A percentile compares a stretch with the other conserved stretches of the same genome.
Conservation (phyloP, 1,284 basidiomycete genomes). For the Ustilago crameri region DNA sequence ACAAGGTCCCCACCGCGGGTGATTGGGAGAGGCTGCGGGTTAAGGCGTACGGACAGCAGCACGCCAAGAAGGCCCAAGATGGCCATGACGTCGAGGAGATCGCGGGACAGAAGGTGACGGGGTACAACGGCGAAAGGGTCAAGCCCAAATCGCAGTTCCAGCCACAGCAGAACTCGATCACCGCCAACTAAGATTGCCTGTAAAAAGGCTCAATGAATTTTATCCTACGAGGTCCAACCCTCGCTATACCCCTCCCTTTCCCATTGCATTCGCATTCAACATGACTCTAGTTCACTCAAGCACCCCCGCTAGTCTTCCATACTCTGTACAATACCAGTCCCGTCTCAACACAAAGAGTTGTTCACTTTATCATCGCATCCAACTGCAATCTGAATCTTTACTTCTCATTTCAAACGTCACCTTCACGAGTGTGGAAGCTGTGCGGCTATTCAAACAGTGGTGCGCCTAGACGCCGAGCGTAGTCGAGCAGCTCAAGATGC, state of each 20-base stretch:
- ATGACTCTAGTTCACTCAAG: slow-evolving; percentile 9
- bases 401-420: not conserved
- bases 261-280: slow-evolving; percentile 30
- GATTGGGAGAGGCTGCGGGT: slow-evolving; percentile 65
- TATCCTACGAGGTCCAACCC: slow-evolving; percentile 35
- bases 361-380: slow-evolving; percentile 26
- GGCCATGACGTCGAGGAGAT: slow-evolving; percentile 65
- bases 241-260: slow-evolving; percentile 23
- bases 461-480: slow-evolving; percentile 8
- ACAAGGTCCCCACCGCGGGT: slow-evolving; percentile 59
- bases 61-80: slow-evolving; percentile 60
- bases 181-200: slow-evolving; percentile 17
- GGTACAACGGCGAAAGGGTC: slow-evolving; percentile 54
- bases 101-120: slow-evolving; percentile 54
- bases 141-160: slow-evolving; percentile 11
- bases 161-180: slow-evolving; percentile 8
- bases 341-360: slow-evolving; percentile 22
- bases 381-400: slow-evolving; percentile 21
- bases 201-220: too few relatives aligned
- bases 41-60: slow-evolving; percentile 63
- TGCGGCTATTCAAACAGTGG: too few relatives aligned
- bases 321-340: slow-evolving; percentile 16
- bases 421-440: not conserved
- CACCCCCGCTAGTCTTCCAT: not conserved
- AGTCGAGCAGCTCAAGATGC: slow-evolving; percentile 18